These are phyloP conservation scores for Microsporum canis DNA, from an alignment of 2,329 filamentous ascomycete species.

Conservation along the genomic window DNA sequence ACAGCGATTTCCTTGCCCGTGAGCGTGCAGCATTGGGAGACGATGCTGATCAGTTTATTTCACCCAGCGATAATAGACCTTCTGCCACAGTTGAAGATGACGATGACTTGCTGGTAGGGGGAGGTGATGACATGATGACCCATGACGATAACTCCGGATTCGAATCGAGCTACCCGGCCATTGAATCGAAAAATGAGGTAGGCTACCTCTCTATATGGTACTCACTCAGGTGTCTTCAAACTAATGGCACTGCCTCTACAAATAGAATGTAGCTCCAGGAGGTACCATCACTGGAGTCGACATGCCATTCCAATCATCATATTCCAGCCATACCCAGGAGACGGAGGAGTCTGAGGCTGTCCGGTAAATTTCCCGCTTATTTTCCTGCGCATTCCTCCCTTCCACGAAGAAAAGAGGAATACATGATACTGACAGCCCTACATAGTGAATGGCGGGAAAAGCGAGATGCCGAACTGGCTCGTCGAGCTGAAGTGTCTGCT, in stretches of 20 bases:
- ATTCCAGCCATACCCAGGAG: constrained; percentile 40
- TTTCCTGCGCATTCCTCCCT: not conserved
- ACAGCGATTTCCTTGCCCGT: constrained; percentile 78
- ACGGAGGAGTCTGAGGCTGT: constrained; percentile 79
- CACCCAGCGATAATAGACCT: constrained; percentile 49
- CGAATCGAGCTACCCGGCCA: constrained; percentile 81
- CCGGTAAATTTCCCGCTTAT: constrained; percentile 35
- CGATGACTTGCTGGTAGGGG: constrained; percentile 59
- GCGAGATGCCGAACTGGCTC: constrained; percentile 68
- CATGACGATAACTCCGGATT: constrained; percentile 49
- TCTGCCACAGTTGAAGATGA: constrained; percentile 49
- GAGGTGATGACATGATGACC: constrained; percentile 24
- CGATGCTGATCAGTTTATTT: constrained; percentile 82
- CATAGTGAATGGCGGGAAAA: constrained; percentile 74
- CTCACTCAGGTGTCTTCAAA: not conserved
- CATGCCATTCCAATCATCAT: constrained; percentile 45
- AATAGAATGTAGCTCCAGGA: constrained; percentile 58
- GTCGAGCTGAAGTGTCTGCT: constrained; percentile 73
- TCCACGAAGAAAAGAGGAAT: not conserved
- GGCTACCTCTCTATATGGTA: constrained; percentile 11
- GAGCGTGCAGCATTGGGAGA: constrained; percentile 86
- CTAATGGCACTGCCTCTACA: not conserved
- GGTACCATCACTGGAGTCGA: constrained; percentile 66
- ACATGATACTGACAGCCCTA: not conserved
- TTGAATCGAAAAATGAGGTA: constrained; percentile 64